Evolutionary conservation across 2,329 filamentous ascomycete species (phyloP), one percentile per base, ranked within the genome.

Genomic region (Fusarium bactridioides): DNA sequence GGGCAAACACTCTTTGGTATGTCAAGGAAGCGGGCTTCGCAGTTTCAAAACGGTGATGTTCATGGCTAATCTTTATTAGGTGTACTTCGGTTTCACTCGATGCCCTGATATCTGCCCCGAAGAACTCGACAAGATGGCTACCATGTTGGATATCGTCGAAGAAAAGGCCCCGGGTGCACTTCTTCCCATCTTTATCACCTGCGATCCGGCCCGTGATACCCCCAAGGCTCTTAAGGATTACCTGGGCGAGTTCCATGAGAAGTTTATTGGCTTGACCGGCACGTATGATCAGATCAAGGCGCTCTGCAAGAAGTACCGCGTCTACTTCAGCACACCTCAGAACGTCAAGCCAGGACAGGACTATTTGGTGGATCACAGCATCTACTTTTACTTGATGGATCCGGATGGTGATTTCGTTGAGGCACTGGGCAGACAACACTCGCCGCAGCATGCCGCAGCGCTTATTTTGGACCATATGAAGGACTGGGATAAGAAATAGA

Each of bases 381-480:
- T 99, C 76, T 99, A 99, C 86, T 99, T 99, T 79, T 99, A 99
- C 82, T 84, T 99, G 75, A 99, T 99, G 96, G 96, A 98, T 81
- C 96, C 96, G 0, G 95, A 98, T 76, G 95, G 95, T 25, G 95
- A 99, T 81, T 99, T 99, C 82, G 95, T 99, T 33, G 97, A 99
- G 85, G 97, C 95, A 18, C 91, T 99, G 78, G 96, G 96, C 23
- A 88, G 96, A 70, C 96, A 99, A 83, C 95, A 98, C 83, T 97
- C 94, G 45, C 94, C 95, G 2, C 92, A 96, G 70, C 89, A 94
- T 78, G 96, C 92, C 3, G 93, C 95, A 11, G 91, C 91, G 83
- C 85, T 98, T 64, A 98, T 99, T 61, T 82, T 92, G 67, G 91
- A 93, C 70, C 96, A 99, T 82, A 92, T 98, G 80, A 92, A 91